These are phyloP conservation scores for Exophiala xenobiotica DNA, from an alignment of 2,329 filamentous ascomycete genomes.

Conservation along the genomic window DNA sequence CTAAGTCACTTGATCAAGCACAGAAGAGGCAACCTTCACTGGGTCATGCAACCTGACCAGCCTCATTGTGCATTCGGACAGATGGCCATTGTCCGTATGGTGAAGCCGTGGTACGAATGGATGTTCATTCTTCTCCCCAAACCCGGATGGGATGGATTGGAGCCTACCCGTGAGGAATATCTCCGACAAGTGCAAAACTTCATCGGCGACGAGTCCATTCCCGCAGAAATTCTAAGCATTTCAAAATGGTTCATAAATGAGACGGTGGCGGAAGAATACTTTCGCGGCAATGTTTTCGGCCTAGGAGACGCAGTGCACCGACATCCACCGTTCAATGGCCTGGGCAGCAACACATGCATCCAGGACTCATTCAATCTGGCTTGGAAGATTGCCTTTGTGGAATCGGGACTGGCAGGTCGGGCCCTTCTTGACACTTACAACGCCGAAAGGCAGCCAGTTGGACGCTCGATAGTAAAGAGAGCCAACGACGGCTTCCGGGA, in stretches of 20 bases:
- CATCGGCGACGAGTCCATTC: slow-evolving; percentile 54
- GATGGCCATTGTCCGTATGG: slow-evolving; percentile 56
- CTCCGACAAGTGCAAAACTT: slow-evolving; percentile 37
- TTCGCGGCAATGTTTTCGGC: slow-evolving; percentile 41
- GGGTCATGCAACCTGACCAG: slow-evolving; percentile 56
- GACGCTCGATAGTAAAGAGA: slow-evolving; percentile 50
- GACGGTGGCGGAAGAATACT: slow-evolving; percentile 57
- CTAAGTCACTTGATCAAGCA: slow-evolving; percentile 50
- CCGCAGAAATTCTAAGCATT: slow-evolving; percentile 51
- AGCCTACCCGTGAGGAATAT: slow-evolving; percentile 41
- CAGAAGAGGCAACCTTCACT: slow-evolving; percentile 60
- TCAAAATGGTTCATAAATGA: slow-evolving; percentile 62
- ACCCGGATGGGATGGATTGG: slow-evolving; percentile 39
- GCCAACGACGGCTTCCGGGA: slow-evolving; percentile 59
- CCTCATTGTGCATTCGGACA: slow-evolving; percentile 54
- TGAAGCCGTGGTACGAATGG: slow-evolving; percentile 64
- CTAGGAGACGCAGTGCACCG: slow-evolving; percentile 38
- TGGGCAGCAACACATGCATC: slow-evolving; percentile 32
- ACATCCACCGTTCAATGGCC: slow-evolving; percentile 37
- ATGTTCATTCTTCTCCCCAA: slow-evolving; percentile 51
- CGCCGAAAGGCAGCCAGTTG: slow-evolving; percentile 37
- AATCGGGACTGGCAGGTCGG: slow-evolving; percentile 35
- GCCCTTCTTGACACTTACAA: slow-evolving; percentile 35
- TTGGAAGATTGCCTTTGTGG: slow-evolving; percentile 38
- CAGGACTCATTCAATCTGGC: not conserved